Conservation (phyloP, 2,329 filamentous ascomycete genomes). For the Beauveria sp. region DNA sequence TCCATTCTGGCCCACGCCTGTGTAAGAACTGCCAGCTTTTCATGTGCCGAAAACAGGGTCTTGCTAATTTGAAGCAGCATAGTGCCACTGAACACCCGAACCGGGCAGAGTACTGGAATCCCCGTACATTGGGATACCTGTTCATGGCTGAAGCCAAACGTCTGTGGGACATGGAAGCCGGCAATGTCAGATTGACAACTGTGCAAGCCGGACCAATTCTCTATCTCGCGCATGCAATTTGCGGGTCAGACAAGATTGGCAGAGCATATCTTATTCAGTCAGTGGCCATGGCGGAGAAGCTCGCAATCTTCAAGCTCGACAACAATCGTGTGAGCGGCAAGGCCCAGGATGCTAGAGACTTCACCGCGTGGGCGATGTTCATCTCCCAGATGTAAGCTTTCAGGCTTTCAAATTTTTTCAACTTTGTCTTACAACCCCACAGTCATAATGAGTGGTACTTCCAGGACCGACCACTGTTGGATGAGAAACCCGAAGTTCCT, state of each 20-base stretch:
- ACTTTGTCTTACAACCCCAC: background rate
- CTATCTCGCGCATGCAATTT: slow-evolving; percentile 23
- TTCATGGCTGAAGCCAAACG: slow-evolving; percentile 32
- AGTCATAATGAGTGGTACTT: slow-evolving; percentile 21
- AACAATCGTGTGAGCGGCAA: slow-evolving; percentile 15
- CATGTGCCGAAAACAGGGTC: slow-evolving; percentile 12
- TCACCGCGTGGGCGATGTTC: slow-evolving; percentile 29
- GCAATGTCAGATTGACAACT: slow-evolving; percentile 23
- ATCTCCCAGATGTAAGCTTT: slow-evolving; percentile 25
- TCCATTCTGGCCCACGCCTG: slow-evolving; percentile 26
- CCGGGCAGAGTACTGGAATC: slow-evolving; percentile 30
- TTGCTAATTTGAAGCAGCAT: background rate
- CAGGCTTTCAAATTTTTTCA: background rate
- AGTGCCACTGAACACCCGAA: slow-evolving; percentile 14
- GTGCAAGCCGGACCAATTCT: slow-evolving; percentile 29
- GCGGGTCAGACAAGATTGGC: slow-evolving; percentile 29
- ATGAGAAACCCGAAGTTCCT: slow-evolving; percentile 21
- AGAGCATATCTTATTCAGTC: slow-evolving; percentile 25
- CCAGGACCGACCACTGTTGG: slow-evolving; percentile 21
- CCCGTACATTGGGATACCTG: slow-evolving; percentile 24
- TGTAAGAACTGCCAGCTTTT: slow-evolving; percentile 26
- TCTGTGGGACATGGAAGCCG: slow-evolving; percentile 29
- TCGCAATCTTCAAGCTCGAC: slow-evolving; percentile 23
- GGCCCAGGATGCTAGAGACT: slow-evolving; percentile 16
- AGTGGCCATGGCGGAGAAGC: slow-evolving; percentile 23